phyloP scores from a whole-genome alignment of 805 yeast genomes.

The Candida insectorum region DNA sequence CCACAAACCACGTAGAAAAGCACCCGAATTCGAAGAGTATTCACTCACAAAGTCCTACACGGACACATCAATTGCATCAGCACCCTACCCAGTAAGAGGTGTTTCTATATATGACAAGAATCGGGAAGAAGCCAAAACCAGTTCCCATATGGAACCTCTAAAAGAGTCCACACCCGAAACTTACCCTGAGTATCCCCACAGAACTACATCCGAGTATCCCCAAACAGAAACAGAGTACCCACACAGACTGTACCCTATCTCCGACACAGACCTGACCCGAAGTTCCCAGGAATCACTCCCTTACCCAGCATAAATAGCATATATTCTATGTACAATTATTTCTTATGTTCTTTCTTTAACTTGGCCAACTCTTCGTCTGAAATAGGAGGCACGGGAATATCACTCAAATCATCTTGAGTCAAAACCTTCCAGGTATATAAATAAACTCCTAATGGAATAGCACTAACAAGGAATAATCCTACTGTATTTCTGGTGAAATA shows the following conservation, averaged over 20 bases:
- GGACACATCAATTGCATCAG: no score
- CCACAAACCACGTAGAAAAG: no score
- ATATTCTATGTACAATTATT: conserved; percentile 20
- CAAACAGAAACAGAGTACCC: no score
- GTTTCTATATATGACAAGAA: conserved; percentile 20
- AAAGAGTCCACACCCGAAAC: no score
- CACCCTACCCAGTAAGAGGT: conserved; percentile 34
- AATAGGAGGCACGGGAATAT: conserved; percentile 93
- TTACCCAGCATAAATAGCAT: no score
- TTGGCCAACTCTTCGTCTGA: conserved; percentile 70
- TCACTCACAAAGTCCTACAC: conserved; percentile 2
- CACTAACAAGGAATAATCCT: conserved; percentile 54
- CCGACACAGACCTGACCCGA: no score
- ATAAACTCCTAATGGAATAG: conserved; percentile 70
- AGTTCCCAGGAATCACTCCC: no score
- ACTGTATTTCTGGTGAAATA: conserved; percentile 75
- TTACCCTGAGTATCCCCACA: no score
- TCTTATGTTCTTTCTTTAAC: conserved; percentile 71
- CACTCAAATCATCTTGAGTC: conserved; percentile 78
- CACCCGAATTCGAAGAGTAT: neutral
- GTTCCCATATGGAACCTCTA: no score
- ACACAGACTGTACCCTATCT: no score
- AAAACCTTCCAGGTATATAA: conserved; percentile 59
- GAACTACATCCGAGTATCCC: no score
- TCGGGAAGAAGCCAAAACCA: neutral